These are phyloP conservation scores for Terana coerulea DNA, from an alignment of 768 basidiomycete species.

Conservation along the genomic window DNA sequence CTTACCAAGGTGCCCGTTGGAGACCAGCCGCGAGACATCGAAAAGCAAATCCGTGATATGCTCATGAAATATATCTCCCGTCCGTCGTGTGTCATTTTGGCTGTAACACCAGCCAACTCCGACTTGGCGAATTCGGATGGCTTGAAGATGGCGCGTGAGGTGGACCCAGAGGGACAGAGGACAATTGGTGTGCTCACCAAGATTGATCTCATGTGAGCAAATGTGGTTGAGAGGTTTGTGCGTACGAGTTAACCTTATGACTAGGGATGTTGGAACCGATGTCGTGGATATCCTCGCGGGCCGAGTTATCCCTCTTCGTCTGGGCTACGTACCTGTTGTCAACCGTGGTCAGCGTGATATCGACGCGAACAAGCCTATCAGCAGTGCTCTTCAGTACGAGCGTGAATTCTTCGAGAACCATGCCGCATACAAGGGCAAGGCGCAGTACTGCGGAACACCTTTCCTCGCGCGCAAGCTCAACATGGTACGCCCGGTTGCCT, in stretches of 20 bases:
- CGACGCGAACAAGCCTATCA: conserved; percentile 82
- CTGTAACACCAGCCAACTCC: conserved; percentile 92
- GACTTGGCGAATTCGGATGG: conserved; percentile 99
- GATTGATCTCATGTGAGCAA: conserved; percentile 96
- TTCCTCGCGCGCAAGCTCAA: conserved; percentile 94
- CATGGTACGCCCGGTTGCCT: conserved; percentile 52
- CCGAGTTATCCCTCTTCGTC: conserved; percentile 89
- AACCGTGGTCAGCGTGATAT: conserved; percentile 99
- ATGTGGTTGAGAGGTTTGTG: neutral
- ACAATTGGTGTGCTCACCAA: conserved; percentile 99
- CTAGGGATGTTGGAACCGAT: conserved; percentile 96
- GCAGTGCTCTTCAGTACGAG: conserved; percentile 82
- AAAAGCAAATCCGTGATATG: conserved; percentile 97
- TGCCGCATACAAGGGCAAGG: conserved; percentile 87
- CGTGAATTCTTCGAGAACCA: conserved; percentile 94
- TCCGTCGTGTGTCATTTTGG: conserved; percentile 92
- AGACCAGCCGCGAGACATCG: conserved; percentile 95
- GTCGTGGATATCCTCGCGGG: conserved; percentile 99
- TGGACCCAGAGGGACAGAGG: conserved; percentile 93
- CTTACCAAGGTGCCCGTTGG: conserved; percentile 94
- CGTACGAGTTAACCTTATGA: neutral
- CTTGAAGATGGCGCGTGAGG: conserved; percentile 90
- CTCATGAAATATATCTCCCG: conserved; percentile 92
- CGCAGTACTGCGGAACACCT: conserved; percentile 96
- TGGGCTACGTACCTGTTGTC: conserved; percentile 98